Percentiles rank a stretch among this genome's conserved stretches.
Conservation (phyloP, 192 early-diverging fungal genomes). For the Backusella tarrabulga region DNA sequence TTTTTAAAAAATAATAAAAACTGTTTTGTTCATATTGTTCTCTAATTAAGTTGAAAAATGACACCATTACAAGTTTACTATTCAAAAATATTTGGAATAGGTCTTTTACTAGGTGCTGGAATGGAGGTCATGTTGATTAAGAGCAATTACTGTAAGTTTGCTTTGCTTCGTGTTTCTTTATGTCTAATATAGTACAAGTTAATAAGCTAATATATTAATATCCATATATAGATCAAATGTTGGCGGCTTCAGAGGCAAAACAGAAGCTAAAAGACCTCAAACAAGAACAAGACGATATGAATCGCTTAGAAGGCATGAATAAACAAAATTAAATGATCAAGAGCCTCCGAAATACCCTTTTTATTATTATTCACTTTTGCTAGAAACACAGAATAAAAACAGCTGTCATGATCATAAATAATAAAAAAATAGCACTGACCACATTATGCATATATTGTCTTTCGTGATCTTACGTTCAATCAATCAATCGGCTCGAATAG, state of each 20-base stretch:
- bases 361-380: not conserved
- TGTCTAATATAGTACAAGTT: not conserved
- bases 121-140: conserved; percentile 29
- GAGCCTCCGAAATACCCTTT: not conserved
- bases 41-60: not conserved
- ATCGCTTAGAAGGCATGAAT: conserved; percentile 12
- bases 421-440: not conserved
- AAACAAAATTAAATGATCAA: not conserved
- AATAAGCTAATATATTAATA: not conserved
- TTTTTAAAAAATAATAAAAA: not conserved
- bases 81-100: conserved; percentile 26
- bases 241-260: conserved; percentile 32
- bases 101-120: conserved; percentile 14
- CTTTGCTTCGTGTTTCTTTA: not conserved
- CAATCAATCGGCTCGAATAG: too few species aligned
- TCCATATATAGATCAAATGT: conserved; percentile 25
- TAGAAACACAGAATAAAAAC: not conserved
- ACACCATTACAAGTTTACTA: conserved; percentile 17
- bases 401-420: not conserved
- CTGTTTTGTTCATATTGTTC: not conserved
- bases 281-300: conserved; percentile 18
- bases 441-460: not conserved
- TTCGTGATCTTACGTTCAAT: not conserved
- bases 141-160: conserved; percentile 25
- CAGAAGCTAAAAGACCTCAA: conserved; percentile 12